Evolutionary conservation across 257 asterid genomes (phyloP).

Genomic region (Solanum virginianum): DNA sequence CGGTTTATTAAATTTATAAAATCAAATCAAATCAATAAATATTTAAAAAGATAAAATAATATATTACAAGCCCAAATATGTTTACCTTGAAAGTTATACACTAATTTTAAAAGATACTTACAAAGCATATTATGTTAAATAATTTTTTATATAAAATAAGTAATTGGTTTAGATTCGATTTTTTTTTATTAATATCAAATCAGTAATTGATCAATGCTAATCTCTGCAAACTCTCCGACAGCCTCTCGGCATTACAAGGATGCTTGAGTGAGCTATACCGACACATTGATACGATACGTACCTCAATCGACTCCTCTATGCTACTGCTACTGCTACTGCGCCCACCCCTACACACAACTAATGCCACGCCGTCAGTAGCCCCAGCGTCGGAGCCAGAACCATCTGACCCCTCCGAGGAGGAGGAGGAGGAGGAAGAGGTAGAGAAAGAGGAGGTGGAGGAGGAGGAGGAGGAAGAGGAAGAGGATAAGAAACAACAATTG

Average conservation of each 20-base stretch:
- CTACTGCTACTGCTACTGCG: neutral
- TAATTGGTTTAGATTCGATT: too few relatives aligned
- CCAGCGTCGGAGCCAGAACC: neutral
- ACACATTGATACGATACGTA: conserved; percentile 39
- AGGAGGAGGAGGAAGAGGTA: neutral
- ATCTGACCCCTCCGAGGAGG: neutral
- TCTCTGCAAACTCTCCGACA: conserved; percentile 32
- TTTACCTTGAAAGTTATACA: too few relatives aligned
- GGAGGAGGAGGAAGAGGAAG: neutral
- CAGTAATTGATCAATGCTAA: conserved; percentile 8
- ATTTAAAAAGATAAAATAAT: too few relatives aligned
- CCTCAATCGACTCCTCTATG: conserved; percentile 21
- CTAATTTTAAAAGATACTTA: too few relatives aligned
- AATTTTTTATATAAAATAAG: too few relatives aligned
- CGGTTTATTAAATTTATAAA: too few relatives aligned
- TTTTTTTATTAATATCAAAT: too few relatives aligned
- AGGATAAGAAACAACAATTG: neutral
- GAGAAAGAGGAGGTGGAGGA: neutral
- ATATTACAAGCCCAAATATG: too few relatives aligned
- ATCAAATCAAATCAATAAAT: too few relatives aligned
- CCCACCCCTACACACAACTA: neutral
- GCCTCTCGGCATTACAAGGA: conserved; percentile 35
- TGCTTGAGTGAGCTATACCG: conserved; percentile 44
- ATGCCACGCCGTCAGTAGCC: neutral
- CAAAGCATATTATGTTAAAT: too few relatives aligned